Percentiles rank a stretch among this genome's conserved stretches.
Evolutionary conservation across 495 filamentous ascomycete species (phyloP).

Genomic region (Tuber aestivum): DNA sequence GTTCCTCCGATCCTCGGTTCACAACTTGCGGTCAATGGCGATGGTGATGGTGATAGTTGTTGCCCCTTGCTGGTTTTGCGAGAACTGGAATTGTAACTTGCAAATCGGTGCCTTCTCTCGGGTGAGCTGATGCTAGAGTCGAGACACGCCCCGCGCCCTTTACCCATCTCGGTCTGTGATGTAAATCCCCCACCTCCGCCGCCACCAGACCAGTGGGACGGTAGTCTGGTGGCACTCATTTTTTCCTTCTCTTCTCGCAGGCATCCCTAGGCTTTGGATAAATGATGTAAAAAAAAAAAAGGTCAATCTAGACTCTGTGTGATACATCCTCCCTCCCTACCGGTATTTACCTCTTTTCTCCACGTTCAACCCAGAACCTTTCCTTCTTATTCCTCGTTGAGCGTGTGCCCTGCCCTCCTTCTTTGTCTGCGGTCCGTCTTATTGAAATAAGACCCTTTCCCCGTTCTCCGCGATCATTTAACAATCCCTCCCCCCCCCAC

Average conservation of each 20-base stretch:
- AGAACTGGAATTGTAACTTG: not conserved
- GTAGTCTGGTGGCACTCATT: not conserved
- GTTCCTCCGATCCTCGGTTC: not conserved
- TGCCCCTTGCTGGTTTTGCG: not conserved
- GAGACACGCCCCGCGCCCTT: slow-evolving; percentile 20
- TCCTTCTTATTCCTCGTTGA: not conserved
- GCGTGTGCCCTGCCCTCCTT: slow-evolving; percentile 3
- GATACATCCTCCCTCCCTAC: slow-evolving; percentile 13
- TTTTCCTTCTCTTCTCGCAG: not conserved
- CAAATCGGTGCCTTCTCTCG: not conserved
- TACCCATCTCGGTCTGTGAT: slow-evolving; percentile 13
- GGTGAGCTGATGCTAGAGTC: slow-evolving; percentile 2
- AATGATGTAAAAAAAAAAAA: slow-evolving; percentile 24
- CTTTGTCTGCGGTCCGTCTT: slow-evolving; percentile 1
- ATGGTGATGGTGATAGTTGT: not conserved
- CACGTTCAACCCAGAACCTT: not conserved
- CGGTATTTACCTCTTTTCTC: not conserved
- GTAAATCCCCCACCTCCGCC: slow-evolving; percentile 37
- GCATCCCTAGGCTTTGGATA: slow-evolving; percentile 26
- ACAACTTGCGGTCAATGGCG: not conserved
- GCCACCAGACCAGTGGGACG: slow-evolving; percentile 11
- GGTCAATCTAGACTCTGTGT: slow-evolving; percentile 27
- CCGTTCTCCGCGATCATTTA: slow-evolving; percentile 16
- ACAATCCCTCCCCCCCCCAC: slow-evolving; percentile 9
- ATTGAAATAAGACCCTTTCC: slow-evolving; percentile 27